phyloP scores from a whole-genome alignment of 1,284 basidiomycete genomes.

The Cutaneotrichosporon dermatis region DNA sequence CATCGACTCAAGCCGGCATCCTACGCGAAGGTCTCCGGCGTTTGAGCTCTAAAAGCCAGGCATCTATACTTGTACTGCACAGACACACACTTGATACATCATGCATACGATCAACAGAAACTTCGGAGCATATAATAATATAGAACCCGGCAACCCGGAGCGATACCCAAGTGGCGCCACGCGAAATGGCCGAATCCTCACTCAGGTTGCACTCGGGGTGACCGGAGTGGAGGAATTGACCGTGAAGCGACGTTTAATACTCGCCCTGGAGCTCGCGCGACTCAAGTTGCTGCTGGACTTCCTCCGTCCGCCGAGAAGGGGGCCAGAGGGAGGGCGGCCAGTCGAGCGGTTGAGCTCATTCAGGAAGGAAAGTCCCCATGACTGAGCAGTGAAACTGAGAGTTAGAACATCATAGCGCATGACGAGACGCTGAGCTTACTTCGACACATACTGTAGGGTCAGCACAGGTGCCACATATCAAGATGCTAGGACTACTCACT shows the following conservation, averaged over 20 bases:
- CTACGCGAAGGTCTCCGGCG: constrained; percentile 72
- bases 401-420: background rate
- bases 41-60: constrained; percentile 13
- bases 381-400: constrained; percentile 67
- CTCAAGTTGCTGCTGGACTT: constrained; percentile 22
- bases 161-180: too few species aligned
- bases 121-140: too few species aligned
- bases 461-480: constrained; percentile 59
- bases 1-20: constrained; percentile 85
- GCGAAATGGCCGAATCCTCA: too few species aligned
- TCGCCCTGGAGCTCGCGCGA: constrained; percentile 19
- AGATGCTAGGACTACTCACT: constrained; percentile 39
- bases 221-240: constrained; percentile 12
- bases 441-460: constrained; percentile 66
- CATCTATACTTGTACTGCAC: too few species aligned
- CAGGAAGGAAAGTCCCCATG: constrained; percentile 88
- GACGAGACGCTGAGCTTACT: constrained; percentile 50
- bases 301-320: constrained; percentile 16
- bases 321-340: constrained; percentile 26
- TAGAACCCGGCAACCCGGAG: too few species aligned
- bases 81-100: background rate
- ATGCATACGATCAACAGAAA: too few species aligned
- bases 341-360: constrained; percentile 57
- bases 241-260: constrained; percentile 18
- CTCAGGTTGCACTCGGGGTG: background rate